These are phyloP conservation scores for Cryoendolithus antarcticus DNA, from an alignment of 2,329 filamentous ascomycete species.

Conservation along the genomic window DNA sequence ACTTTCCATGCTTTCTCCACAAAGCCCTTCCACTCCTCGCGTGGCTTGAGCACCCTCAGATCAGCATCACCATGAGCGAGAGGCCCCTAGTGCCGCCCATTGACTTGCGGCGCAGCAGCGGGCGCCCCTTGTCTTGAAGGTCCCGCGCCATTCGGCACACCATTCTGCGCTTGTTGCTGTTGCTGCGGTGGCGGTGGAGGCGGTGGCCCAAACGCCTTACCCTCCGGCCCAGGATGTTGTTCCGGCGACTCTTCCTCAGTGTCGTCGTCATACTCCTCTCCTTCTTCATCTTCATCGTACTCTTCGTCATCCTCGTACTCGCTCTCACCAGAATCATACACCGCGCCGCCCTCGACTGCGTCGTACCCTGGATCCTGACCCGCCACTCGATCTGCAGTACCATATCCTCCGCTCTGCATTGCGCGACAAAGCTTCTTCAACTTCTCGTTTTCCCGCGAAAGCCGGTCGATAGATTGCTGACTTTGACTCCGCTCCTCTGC, in stretches of 20 bases:
- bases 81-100: constrained; percentile 4
- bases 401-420: constrained; percentile 89
- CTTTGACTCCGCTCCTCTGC: constrained; percentile 77
- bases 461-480: constrained; percentile 63
- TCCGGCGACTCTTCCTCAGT: constrained; percentile 37
- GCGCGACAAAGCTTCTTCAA: constrained; percentile 88
- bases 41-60: not conserved
- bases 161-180: constrained; percentile 12
- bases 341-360: constrained; percentile 9
- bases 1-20: too few species aligned
- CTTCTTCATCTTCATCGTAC: constrained; percentile 43
- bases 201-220: constrained; percentile 30
- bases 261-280: constrained; percentile 54
- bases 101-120: constrained; percentile 2
- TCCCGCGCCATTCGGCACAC: constrained; percentile 12
- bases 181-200: constrained; percentile 37
- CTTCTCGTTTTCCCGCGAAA: constrained; percentile 77
- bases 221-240: constrained; percentile 1
- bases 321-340: constrained; percentile 35
- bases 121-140: too few species aligned
- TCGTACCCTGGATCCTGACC: constrained; percentile 3
- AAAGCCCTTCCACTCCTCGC: too few species aligned
- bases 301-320: constrained; percentile 52
- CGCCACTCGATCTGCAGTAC: constrained; percentile 24
- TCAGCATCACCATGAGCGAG: not conserved